Percentiles rank a stretch among this genome's conserved stretches.
These are phyloP conservation scores for Dothistroma pini DNA, from an alignment of 2,329 filamentous ascomycete species.

Conservation along the genomic window DNA sequence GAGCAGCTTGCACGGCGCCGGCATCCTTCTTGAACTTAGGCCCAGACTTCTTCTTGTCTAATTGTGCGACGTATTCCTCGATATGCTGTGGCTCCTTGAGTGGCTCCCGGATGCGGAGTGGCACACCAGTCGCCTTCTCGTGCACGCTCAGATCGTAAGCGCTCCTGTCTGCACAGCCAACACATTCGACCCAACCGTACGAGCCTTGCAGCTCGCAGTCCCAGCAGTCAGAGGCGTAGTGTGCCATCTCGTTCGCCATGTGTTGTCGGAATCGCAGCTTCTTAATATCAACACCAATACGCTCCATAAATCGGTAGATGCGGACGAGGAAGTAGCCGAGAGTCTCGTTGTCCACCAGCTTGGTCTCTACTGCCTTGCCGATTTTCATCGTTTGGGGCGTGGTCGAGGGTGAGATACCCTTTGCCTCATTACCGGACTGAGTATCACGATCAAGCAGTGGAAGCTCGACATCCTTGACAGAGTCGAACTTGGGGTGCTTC, in stretches of 20 bases:
- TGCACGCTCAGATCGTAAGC: slow-evolving; percentile 93
- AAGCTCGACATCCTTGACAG: slow-evolving; percentile 80
- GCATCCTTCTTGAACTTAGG: slow-evolving; percentile 93
- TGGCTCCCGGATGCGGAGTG: slow-evolving; percentile 79
- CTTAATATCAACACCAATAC: slow-evolving; percentile 77
- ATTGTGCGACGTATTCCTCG: slow-evolving; percentile 82
- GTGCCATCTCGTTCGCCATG: slow-evolving; percentile 86
- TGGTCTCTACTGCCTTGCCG: slow-evolving; percentile 77
- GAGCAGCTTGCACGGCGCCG: slow-evolving; percentile 75
- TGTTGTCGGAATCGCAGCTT: slow-evolving; percentile 98
- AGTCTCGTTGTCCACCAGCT: slow-evolving; percentile 93
- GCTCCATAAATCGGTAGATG: slow-evolving; percentile 85
- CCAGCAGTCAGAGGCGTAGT: slow-evolving; percentile 98
- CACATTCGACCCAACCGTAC: slow-evolving; percentile 97
- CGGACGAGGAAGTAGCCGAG: slow-evolving; percentile 95
- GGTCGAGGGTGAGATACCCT: slow-evolving; percentile 66
- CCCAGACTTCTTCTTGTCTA: slow-evolving; percentile 95
- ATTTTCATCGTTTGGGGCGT: slow-evolving; percentile 66
- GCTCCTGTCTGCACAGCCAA: slow-evolving; percentile 92
- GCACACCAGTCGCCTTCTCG: slow-evolving; percentile 83
- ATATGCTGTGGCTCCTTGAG: slow-evolving; percentile 72
- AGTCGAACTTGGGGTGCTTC: slow-evolving; percentile 83
- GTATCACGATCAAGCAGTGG: slow-evolving; percentile 79
- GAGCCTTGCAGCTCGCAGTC: slow-evolving; percentile 89
- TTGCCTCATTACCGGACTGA: slow-evolving; percentile 55